phyloP scores from a whole-genome alignment of 352 stramenopile genomes.

The Phytophthora hibernalis region DNA sequence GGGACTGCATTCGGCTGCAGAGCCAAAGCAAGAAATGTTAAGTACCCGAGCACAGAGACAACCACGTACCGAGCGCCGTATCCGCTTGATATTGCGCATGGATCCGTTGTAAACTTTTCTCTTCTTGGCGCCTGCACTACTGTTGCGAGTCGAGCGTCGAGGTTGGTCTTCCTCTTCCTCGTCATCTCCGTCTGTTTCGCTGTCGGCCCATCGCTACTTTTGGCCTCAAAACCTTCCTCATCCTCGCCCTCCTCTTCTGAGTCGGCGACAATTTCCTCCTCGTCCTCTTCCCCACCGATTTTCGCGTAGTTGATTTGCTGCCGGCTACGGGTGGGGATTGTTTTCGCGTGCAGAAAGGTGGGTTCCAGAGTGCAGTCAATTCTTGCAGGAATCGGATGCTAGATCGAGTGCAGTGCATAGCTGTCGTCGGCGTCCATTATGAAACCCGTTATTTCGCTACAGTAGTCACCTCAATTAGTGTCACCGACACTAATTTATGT shows the following conservation, averaged over 20 bases:
- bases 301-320: slow-evolving; percentile 58
- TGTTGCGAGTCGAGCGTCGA: slow-evolving; percentile 21
- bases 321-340: too few relatives aligned
- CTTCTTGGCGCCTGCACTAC: slow-evolving; percentile 18
- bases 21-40: slow-evolving; percentile 8
- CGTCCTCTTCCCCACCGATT: slow-evolving; percentile 46
- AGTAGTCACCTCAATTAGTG: too few relatives aligned
- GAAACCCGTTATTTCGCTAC: too few relatives aligned
- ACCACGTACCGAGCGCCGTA: slow-evolving; percentile 35
- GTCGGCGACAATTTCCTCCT: slow-evolving; percentile 38
- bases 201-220: slow-evolving; percentile 29
- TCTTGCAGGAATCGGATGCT: too few relatives aligned
- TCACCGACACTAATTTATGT: too few relatives aligned
- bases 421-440: too few relatives aligned
- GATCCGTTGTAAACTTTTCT: slow-evolving; percentile 13
- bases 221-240: slow-evolving; percentile 34
- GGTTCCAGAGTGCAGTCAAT: too few relatives aligned
- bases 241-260: slow-evolving; percentile 34
- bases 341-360: too few relatives aligned
- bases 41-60: slow-evolving; percentile 1
- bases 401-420: too few relatives aligned
- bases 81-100: slow-evolving; percentile 32
- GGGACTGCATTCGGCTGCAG: slow-evolving; percentile 23
- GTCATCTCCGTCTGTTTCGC: slow-evolving; percentile 37
- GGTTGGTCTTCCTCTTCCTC: slow-evolving; percentile 16